Evolutionary conservation across 176 grass and related monocot genomes (phyloP).

Genomic region (Secale cereale): DNA sequence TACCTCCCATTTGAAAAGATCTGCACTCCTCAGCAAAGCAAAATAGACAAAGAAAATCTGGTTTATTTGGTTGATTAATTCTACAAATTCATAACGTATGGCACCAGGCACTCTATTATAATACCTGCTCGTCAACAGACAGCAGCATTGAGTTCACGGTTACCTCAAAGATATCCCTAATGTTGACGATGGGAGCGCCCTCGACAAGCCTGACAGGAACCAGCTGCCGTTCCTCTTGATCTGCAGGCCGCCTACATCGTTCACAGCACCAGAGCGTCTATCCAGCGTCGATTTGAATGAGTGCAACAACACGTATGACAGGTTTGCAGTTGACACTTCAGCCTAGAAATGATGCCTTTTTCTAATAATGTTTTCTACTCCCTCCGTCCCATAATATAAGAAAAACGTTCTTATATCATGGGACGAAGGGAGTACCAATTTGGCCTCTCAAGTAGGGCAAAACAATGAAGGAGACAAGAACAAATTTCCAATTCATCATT

Average conservation of each 20-base stretch:
- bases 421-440: too few species aligned
- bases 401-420: too few species aligned
- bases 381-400: too few species aligned
- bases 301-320: too few species aligned
- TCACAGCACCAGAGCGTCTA: constrained; percentile 42
- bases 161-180: constrained; percentile 57
- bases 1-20: constrained; percentile 54
- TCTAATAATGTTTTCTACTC: not conserved
- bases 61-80: not conserved
- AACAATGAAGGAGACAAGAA: too few species aligned
- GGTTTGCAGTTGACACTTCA: not conserved
- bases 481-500: too few species aligned
- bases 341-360: not conserved
- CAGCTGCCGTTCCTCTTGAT: constrained; percentile 38
- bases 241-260: constrained; percentile 27
- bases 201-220: constrained; percentile 38
- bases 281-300: constrained; percentile 22
- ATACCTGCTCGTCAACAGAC: not conserved
- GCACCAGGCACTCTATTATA: not conserved
- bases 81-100: not conserved
- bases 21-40: not conserved
- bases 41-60: not conserved
- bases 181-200: constrained; percentile 46
- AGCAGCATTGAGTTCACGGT: not conserved
- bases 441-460: too few species aligned